Evolutionary conservation across 1,139 yeast species (phyloP).

Genomic region (Magnusiomyces clavatus): DNA sequence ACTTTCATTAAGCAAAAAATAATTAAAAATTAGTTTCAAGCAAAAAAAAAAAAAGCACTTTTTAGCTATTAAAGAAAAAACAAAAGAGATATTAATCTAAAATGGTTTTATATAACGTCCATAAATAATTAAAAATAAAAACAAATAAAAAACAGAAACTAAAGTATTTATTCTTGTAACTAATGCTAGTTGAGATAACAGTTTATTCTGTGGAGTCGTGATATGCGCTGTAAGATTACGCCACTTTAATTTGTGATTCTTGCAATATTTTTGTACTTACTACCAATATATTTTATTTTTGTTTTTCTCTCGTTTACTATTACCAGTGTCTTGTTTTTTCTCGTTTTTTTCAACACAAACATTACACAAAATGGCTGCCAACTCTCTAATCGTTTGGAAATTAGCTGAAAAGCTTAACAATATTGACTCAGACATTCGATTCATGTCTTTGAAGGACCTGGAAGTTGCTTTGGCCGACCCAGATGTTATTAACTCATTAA

Average conservation of each 20-base stretch:
- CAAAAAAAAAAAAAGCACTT: no score
- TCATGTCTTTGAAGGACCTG: slow-evolving; percentile 80
- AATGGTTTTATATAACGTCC: no score
- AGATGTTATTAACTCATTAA: slow-evolving; percentile 25
- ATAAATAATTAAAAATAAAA: no score
- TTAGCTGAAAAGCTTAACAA: slow-evolving; percentile 25
- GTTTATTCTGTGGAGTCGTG: no score
- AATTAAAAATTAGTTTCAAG: not conserved
- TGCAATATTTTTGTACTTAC: not conserved
- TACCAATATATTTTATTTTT: not conserved
- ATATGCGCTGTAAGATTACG: no score
- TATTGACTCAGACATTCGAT: slow-evolving; percentile 73
- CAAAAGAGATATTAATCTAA: no score
- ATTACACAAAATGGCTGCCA: not conserved
- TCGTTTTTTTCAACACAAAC: not conserved
- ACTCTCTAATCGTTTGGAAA: slow-evolving; percentile 5
- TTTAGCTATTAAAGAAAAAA: no score
- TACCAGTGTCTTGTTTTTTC: not conserved
- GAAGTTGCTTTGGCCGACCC: slow-evolving; percentile 39
- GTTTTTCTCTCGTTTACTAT: not conserved
- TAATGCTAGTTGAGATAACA: no score
- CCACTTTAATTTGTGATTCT: not conserved
- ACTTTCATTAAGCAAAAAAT: slow-evolving; percentile 15
- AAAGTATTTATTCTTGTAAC: no score
- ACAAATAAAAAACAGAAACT: no score